A percentile compares a stretch with the other conserved stretches of the same genome.
Evolutionary conservation across 495 filamentous ascomycete species (phyloP).

Genomic region (Xylaria intraflava): DNA sequence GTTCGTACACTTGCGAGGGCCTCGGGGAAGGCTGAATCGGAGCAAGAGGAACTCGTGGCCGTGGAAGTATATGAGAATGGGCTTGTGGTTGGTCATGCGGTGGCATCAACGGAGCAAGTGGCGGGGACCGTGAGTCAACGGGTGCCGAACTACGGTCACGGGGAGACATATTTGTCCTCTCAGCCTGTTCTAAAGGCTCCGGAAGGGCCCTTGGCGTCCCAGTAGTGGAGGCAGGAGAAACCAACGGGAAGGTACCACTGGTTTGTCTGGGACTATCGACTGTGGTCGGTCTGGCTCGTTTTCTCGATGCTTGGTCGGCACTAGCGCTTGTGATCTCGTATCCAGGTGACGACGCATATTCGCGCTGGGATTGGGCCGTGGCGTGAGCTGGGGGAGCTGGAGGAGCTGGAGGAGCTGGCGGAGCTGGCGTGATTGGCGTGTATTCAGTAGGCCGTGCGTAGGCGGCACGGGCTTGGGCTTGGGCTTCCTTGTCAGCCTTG

Average conservation of each 20-base stretch:
- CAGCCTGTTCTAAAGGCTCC: constrained; percentile 24
- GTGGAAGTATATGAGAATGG: constrained; percentile 21
- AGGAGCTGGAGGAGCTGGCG: constrained; percentile 35
- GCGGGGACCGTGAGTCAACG: constrained; percentile 23
- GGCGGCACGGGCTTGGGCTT: constrained; percentile 23
- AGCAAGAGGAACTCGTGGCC: constrained; percentile 17
- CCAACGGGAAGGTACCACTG: constrained; percentile 15
- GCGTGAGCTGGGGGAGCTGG: constrained; percentile 25
- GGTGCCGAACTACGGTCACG: constrained; percentile 17
- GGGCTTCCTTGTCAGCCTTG: constrained; percentile 30
- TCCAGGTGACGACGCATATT: constrained; percentile 24
- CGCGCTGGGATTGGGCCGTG: constrained; percentile 19
- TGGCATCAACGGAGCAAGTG: constrained; percentile 19
- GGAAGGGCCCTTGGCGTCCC: constrained; percentile 25
- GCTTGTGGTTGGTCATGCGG: constrained; percentile 18
- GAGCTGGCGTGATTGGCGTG: constrained; percentile 33
- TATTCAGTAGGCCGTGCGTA: constrained; percentile 31
- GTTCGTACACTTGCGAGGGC: constrained; percentile 20
- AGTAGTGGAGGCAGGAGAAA: constrained; percentile 22
- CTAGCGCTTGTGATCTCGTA: constrained; percentile 24
- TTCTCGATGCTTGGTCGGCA: constrained; percentile 20
- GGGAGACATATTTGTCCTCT: constrained; percentile 24
- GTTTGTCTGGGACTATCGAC: constrained; percentile 25
- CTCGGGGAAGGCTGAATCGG: constrained; percentile 22
- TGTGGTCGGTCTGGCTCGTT: constrained; percentile 17